phyloP scores from a whole-genome alignment of 192 early-diverging fungal species.

The Backusella luteola region DNA sequence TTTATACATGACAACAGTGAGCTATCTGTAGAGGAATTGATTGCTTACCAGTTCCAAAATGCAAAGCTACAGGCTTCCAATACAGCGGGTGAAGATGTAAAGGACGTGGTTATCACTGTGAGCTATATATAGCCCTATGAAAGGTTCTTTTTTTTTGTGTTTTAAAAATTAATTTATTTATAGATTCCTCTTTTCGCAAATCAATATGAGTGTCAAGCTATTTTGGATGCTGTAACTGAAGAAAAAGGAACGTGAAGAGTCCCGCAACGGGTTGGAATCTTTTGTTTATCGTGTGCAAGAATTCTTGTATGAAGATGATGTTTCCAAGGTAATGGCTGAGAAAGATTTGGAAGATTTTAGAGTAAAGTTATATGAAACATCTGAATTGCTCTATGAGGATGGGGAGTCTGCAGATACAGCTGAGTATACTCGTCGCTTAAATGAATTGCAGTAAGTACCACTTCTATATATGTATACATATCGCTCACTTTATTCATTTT shows the following conservation, averaged over 20 bases:
- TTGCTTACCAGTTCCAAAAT: conserved; percentile 92
- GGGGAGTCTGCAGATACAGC: conserved; percentile 70
- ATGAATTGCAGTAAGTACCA: conserved; percentile 37
- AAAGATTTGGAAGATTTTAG: conserved; percentile 66
- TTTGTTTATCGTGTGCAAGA: conserved; percentile 87
- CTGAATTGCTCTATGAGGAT: conserved; percentile 86
- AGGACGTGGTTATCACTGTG: conserved; percentile 91
- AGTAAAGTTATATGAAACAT: conserved; percentile 49
- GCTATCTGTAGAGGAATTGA: conserved; percentile 85
- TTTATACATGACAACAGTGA: conserved; percentile 60
- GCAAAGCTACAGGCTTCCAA: conserved; percentile 82
- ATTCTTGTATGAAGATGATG: conserved; percentile 72
- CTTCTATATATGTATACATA: neutral
- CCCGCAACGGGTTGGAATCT: conserved; percentile 85
- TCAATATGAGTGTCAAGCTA: conserved; percentile 87
- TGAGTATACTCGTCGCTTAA: conserved; percentile 52
- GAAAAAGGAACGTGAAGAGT: conserved; percentile 73
- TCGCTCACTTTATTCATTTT: neutral
- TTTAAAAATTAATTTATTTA: neutral
- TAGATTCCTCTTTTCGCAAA: conserved; percentile 88
- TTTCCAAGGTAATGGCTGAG: conserved; percentile 62
- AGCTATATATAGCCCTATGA: conserved; percentile 1
- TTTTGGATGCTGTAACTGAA: conserved; percentile 94
- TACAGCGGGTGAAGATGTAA: conserved; percentile 71
- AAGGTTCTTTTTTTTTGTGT: neutral